Evolutionary conservation across 345 rosid genomes (phyloP).

Genomic region (Syzygium grande): DNA sequence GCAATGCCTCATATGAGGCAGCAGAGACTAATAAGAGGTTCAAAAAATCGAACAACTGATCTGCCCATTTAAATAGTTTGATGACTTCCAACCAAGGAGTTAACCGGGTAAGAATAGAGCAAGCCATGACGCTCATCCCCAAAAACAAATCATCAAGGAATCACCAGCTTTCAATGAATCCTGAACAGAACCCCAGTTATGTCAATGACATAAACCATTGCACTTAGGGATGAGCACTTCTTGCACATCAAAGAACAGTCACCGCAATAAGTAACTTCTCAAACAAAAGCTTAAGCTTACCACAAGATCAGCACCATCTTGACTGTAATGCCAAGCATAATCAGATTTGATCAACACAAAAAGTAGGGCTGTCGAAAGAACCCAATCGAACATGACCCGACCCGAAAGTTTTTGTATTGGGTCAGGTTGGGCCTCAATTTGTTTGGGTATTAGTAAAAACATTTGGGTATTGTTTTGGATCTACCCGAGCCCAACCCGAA

Average conservation of each 20-base stretch:
- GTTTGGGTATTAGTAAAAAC: no score
- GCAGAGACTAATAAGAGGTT: not conserved
- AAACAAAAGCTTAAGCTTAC: constrained; percentile 17
- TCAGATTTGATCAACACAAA: constrained; percentile 55
- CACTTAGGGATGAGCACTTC: not conserved
- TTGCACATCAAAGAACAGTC: not conserved
- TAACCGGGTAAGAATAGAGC: not conserved
- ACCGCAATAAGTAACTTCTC: not conserved
- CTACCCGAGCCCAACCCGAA: no score
- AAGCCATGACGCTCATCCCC: not conserved
- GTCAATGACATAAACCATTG: not conserved
- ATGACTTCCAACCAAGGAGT: not conserved
- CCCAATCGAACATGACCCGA: no score
- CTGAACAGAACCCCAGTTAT: not conserved
- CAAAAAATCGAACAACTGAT: not conserved
- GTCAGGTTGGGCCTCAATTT: no score
- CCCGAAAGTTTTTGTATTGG: no score
- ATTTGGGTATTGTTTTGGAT: no score
- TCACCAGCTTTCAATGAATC: not conserved
- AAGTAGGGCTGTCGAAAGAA: not conserved
- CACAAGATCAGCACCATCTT: constrained; percentile 64
- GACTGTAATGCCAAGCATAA: constrained; percentile 42
- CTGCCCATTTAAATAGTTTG: not conserved
- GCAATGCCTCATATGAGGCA: not conserved
- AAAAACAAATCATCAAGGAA: not conserved